Percentiles rank a stretch among this genome's conserved stretches.
phyloP scores from a whole-genome alignment of 2,329 filamentous ascomycete genomes.

The Stachybotrys chlorohalonatus region DNA sequence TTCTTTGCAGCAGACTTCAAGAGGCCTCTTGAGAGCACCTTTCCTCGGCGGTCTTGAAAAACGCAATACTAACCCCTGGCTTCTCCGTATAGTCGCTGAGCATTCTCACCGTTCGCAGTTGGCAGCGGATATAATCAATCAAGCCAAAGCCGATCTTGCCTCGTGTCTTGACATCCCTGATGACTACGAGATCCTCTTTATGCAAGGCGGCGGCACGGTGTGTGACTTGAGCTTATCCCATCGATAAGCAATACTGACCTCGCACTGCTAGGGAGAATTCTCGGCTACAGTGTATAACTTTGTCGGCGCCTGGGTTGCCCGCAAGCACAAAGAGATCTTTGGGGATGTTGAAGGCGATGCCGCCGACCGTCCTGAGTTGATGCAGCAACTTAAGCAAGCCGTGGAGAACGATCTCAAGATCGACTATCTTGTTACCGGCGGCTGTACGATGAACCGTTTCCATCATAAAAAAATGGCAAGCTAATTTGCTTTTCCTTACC shows the following conservation, averaged over 20 bases:
- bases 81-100: conserved; percentile 52
- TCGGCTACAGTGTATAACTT: not conserved
- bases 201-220: conserved; percentile 65
- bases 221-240: too few species aligned
- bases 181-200: conserved; percentile 80
- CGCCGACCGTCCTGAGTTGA: not conserved
- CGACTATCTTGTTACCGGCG: too few species aligned
- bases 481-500: too few species aligned
- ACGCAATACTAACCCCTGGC: too few species aligned
- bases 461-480: too few species aligned
- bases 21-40: too few species aligned
- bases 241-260: too few species aligned
- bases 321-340: not conserved
- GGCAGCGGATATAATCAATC: conserved; percentile 69
- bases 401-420: not conserved
- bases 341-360: too few species aligned
- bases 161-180: conserved; percentile 72
- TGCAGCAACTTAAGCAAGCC: not conserved
- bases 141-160: conserved; percentile 66
- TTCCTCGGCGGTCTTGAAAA: too few species aligned
- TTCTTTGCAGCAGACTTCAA: too few species aligned
- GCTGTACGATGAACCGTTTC: too few species aligned
- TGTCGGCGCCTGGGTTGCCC: not conserved
- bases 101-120: conserved; percentile 79
- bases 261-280: conserved; percentile 58